Conservation (phyloP, 2,329 filamentous ascomycete species). For the Pseudogymnoascus sp. region DNA sequence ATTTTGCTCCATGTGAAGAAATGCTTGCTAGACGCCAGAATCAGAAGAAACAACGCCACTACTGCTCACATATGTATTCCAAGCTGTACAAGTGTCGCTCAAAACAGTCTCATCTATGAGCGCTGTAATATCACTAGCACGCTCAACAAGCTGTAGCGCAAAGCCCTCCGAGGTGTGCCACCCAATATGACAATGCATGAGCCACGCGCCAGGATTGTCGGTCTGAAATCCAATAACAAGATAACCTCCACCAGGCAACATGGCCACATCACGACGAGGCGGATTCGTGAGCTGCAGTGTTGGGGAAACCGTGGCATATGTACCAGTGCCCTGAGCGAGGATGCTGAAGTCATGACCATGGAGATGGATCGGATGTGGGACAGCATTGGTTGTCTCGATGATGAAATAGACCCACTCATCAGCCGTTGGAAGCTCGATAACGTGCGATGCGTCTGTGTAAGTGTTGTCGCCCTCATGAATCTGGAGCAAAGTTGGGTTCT, state of each 20-base stretch:
- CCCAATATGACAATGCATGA: slow-evolving; percentile 31
- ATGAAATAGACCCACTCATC: slow-evolving; percentile 26
- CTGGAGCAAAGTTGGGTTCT: slow-evolving; percentile 36
- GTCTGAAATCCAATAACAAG: slow-evolving; percentile 27
- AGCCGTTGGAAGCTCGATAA: slow-evolving; percentile 22
- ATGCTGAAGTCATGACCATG: slow-evolving; percentile 45
- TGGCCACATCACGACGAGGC: slow-evolving; percentile 43
- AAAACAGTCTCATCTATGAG: slow-evolving; percentile 19
- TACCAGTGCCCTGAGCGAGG: slow-evolving; percentile 37
- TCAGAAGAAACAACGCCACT: slow-evolving; percentile 10
- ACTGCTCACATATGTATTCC: slow-evolving; percentile 21
- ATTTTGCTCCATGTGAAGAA: background rate
- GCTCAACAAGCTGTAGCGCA: slow-evolving; percentile 42
- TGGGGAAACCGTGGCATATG: slow-evolving; percentile 29
- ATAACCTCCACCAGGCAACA: slow-evolving; percentile 31
- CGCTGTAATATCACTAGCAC: slow-evolving; percentile 14
- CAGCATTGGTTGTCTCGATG: slow-evolving; percentile 19
- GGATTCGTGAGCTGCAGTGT: slow-evolving; percentile 36
- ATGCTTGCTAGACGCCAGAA: slow-evolving; percentile 21
- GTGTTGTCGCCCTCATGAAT: slow-evolving; percentile 22
- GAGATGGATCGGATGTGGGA: slow-evolving; percentile 34
- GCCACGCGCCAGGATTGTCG: slow-evolving; percentile 27
- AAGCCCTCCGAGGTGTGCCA: slow-evolving; percentile 50
- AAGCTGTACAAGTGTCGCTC: slow-evolving; percentile 22
- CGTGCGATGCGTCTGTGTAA: slow-evolving; percentile 18